These are phyloP conservation scores for Cupressus sempervirens DNA, from an alignment of 75 land plant genomes.

Conservation along the genomic window DNA sequence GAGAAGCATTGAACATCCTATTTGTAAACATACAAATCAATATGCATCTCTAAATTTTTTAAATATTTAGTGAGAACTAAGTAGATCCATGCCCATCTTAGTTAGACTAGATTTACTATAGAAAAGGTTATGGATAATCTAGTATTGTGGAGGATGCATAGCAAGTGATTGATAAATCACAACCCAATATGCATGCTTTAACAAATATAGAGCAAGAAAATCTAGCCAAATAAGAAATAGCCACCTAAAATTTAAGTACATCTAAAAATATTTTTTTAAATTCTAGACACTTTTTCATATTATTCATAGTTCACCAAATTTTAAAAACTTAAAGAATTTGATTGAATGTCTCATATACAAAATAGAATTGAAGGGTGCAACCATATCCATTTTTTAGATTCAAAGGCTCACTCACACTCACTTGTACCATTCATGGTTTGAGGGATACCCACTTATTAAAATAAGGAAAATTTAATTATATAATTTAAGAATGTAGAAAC, in stretches of 20 bases:
- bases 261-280: too few relatives aligned
- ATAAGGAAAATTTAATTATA: not conserved
- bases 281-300: too few relatives aligned
- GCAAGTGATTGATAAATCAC: not conserved
- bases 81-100: not conserved
- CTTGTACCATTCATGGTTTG: not conserved
- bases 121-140: not conserved
- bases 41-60: not conserved
- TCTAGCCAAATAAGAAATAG: too few relatives aligned
- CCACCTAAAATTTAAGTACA: too few relatives aligned
- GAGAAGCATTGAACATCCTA: not conserved
- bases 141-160: not conserved
- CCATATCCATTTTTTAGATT: not conserved
- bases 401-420: not conserved
- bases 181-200: not conserved
- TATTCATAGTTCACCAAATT: too few relatives aligned
- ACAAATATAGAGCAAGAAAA: too few relatives aligned
- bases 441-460: not conserved
- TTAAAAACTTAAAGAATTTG: not conserved
- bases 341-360: not conserved
- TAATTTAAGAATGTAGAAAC: not conserved
- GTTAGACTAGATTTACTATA: not conserved
- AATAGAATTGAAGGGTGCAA: not conserved
- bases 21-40: too few relatives aligned
- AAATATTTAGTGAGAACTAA: not conserved